Percentiles rank a stretch among this genome's conserved stretches.
phyloP scores from a whole-genome alignment of 495 filamentous ascomycete genomes.

The Cryomyces minteri region DNA sequence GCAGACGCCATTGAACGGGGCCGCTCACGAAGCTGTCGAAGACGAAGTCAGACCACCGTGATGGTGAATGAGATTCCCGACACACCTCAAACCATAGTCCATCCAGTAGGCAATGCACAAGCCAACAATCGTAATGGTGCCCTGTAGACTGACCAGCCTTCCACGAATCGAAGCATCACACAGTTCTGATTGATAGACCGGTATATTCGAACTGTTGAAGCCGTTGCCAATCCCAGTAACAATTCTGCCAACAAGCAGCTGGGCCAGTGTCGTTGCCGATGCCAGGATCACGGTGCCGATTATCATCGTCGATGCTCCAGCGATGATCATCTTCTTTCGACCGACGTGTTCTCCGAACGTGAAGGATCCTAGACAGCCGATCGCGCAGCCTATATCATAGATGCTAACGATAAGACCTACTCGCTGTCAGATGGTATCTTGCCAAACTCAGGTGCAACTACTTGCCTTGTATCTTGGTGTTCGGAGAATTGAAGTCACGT shows the following conservation, averaged over 20 bases:
- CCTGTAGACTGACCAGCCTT: constrained; percentile 7
- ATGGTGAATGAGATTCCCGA: no score
- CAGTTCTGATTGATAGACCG: constrained; percentile 15
- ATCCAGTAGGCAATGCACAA: background rate
- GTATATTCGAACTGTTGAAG: constrained; percentile 10
- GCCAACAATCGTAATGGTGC: background rate
- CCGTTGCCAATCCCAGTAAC: constrained; percentile 19
- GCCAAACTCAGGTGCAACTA: no score
- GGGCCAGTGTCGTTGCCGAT: constrained; percentile 3
- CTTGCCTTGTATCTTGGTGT: no score
- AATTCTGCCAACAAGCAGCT: constrained; percentile 11
- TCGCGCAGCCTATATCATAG: background rate
- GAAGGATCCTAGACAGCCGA: background rate
- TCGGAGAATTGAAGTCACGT: no score
- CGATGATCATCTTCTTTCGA: background rate
- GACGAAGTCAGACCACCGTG: no score
- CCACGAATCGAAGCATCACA: constrained; percentile 15
- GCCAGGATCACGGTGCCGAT: background rate
- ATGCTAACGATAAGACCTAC: no score
- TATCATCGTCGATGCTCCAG: background rate
- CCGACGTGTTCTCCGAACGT: background rate
- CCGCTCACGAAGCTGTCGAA: constrained; percentile 6
- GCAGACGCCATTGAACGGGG: constrained; percentile 14
- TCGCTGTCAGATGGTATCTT: no score
- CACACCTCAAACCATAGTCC: no score